Conservation (phyloP, 2,329 filamentous ascomycete genomes). For the Capronia coronata region DNA sequence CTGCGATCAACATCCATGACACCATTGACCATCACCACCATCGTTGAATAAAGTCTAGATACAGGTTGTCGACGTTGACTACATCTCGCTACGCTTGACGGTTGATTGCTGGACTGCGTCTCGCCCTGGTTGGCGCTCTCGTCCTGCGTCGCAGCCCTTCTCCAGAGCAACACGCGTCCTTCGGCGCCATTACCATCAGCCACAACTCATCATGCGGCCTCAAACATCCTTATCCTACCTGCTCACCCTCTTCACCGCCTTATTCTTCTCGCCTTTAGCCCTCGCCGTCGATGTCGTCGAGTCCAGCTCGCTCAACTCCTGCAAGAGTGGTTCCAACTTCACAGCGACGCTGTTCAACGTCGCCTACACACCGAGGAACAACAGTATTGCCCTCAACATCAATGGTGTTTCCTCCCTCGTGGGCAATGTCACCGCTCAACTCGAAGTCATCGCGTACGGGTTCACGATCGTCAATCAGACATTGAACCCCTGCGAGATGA, state of each 20-base stretch:
- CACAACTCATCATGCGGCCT: constrained; percentile 21
- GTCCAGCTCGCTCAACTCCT: constrained; percentile 77
- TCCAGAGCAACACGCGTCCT: constrained; percentile 5
- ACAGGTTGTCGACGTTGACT: not conserved
- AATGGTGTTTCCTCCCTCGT: constrained; percentile 76
- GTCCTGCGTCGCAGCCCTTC: constrained; percentile 2
- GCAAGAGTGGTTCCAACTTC: constrained; percentile 77
- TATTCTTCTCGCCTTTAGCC: constrained; percentile 42
- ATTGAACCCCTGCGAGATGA: constrained; percentile 67
- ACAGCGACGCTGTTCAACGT: constrained; percentile 85
- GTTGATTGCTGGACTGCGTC: constrained; percentile 4
- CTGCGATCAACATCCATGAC: constrained; percentile 20
- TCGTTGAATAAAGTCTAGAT: not conserved
- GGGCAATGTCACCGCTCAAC: constrained; percentile 71
- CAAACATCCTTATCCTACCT: constrained; percentile 20
- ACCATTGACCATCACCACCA: constrained; percentile 9
- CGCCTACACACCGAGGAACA: constrained; percentile 57
- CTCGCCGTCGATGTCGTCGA: constrained; percentile 63
- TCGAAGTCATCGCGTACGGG: constrained; percentile 75
- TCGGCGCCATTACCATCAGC: constrained; percentile 1
- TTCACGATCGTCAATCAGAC: constrained; percentile 61
- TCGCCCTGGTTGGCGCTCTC: constrained; percentile 22
- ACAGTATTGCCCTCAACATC: constrained; percentile 65
- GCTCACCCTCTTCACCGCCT: constrained; percentile 35
- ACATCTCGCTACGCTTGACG: not conserved